Conservation (phyloP, 805 yeast genomes). For the Suhomyces kilbournensis region DNA sequence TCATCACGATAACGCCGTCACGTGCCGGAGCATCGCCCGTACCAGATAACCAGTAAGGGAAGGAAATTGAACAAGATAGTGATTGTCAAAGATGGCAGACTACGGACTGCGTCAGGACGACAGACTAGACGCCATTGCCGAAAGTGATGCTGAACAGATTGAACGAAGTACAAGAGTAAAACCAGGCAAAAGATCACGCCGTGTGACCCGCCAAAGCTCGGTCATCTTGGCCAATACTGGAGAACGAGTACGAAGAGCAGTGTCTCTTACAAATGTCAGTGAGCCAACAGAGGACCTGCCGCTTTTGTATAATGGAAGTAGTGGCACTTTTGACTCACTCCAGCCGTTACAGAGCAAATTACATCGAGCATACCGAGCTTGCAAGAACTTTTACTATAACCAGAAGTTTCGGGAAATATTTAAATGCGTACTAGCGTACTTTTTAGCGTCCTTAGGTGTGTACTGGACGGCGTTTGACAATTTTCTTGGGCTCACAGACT, state of each 20-base stretch:
- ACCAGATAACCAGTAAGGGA: background rate
- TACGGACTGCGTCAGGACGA: background rate
- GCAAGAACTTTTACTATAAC: constrained; percentile 6
- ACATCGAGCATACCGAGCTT: background rate
- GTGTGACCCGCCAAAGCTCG: constrained; percentile 19
- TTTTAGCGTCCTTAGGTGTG: constrained; percentile 70
- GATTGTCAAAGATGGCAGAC: background rate
- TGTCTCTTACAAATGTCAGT: constrained; percentile 14
- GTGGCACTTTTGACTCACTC: background rate
- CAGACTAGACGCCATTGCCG: background rate
- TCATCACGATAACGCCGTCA: background rate
- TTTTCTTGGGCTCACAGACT: constrained; percentile 61
- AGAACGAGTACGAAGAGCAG: constrained; percentile 32
- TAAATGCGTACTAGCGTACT: constrained; percentile 73
- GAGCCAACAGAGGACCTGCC: background rate
- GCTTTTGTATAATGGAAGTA: background rate
- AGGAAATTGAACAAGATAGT: background rate
- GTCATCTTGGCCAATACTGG: constrained; percentile 41
- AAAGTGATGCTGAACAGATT: background rate
- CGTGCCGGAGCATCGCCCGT: background rate
- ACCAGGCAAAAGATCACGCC: background rate
- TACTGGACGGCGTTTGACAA: constrained; percentile 50
- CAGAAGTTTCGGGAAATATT: constrained; percentile 33
- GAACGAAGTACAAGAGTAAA: background rate
- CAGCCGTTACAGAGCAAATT: background rate